Conservation (phyloP, 2,329 filamentous ascomycete species). For the Hymenoscyphus fraxineus region DNA sequence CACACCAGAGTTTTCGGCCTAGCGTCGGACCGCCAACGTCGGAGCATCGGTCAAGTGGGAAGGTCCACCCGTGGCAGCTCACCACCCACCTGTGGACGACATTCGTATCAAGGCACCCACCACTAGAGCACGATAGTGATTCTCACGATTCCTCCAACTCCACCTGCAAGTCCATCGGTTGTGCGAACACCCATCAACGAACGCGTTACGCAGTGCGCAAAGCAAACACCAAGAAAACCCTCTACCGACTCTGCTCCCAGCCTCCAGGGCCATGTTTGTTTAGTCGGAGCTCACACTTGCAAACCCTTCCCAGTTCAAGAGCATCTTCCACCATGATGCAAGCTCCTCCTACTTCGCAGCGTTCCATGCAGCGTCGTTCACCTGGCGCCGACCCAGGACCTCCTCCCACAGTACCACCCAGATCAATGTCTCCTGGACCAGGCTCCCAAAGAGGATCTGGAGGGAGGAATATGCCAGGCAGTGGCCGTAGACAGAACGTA, state of each 20-base stretch:
- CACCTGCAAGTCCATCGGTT: neutral
- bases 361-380: slow-evolving; percentile 57
- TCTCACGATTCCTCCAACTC: neutral
- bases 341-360: slow-evolving; percentile 48
- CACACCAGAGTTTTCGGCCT: neutral
- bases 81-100: neutral
- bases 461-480: slow-evolving; percentile 55
- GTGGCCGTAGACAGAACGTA: slow-evolving; percentile 55
- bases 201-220: too few species aligned
- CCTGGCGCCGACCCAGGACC: slow-evolving; percentile 59
- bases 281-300: neutral
- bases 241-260: neutral
- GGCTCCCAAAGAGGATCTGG: slow-evolving; percentile 60
- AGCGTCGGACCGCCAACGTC: neutral
- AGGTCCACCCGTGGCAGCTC: neutral
- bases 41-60: neutral
- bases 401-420: slow-evolving; percentile 51
- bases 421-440: slow-evolving; percentile 54
- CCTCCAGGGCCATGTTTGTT: neutral
- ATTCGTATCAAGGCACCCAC: neutral
- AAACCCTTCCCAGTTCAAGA: slow-evolving; percentile 7
- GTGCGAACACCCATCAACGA: neutral
- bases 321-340: slow-evolving; percentile 42
- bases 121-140: neutral
- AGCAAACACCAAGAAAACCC: neutral